These are phyloP conservation scores for Quercus phellos DNA, from an alignment of 331 rosid species.

Conservation along the genomic window DNA sequence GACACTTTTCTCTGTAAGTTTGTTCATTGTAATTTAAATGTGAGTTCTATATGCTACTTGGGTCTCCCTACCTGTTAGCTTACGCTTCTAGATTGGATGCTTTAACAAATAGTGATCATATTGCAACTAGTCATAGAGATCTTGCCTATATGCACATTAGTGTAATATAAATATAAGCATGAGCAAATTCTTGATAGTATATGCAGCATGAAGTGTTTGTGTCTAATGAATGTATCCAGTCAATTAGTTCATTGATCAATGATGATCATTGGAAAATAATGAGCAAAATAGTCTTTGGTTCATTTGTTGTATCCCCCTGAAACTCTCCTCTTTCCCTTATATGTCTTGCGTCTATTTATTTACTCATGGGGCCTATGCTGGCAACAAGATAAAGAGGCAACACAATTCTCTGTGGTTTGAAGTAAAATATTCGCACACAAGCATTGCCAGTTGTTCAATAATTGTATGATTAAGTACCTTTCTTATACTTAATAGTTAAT, in stretches of 20 bases:
- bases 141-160: neutral
- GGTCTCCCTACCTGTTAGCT: neutral
- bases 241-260: neutral
- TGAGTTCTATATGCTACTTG: neutral
- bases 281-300: neutral
- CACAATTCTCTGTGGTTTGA: neutral
- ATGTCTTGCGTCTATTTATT: neutral
- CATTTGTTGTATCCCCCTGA: neutral
- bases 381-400: neutral
- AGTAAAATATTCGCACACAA: neutral
- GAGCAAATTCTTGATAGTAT: neutral
- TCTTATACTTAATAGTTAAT: neutral
- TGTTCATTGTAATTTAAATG: neutral
- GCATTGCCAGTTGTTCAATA: neutral
- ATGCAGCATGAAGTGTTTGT: neutral
- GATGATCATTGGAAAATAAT: neutral
- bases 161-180: neutral
- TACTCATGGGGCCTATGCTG: neutral
- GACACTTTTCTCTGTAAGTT: constrained; percentile 34
- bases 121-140: neutral
- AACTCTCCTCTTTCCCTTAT: neutral
- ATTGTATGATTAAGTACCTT: neutral
- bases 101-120: neutral
- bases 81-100: neutral
- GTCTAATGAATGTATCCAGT: neutral